Conservation (phyloP, 1,284 basidiomycete species). For the Marasmius oreades region DNA sequence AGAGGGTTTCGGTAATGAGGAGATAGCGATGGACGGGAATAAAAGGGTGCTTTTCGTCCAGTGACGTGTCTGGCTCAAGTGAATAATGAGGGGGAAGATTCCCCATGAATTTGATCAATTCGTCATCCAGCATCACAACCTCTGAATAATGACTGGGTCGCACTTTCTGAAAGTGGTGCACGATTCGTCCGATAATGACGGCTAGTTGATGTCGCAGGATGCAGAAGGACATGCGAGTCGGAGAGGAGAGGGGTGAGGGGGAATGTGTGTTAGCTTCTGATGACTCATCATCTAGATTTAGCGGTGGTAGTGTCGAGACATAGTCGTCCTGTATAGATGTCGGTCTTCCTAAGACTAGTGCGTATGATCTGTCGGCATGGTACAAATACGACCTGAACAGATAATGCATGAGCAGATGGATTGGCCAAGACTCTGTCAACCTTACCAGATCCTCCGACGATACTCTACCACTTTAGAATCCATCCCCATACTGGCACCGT, state of each 20-base stretch:
- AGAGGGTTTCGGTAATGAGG: slow-evolving; percentile 77
- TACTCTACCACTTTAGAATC: slow-evolving; percentile 84
- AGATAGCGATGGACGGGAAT: slow-evolving; percentile 75
- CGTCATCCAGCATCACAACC: slow-evolving; percentile 81
- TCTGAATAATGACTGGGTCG: slow-evolving; percentile 83
- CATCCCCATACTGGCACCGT: slow-evolving; percentile 80
- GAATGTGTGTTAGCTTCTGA: slow-evolving; percentile 38
- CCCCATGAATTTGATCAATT: slow-evolving; percentile 76
- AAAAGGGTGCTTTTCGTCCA: slow-evolving; percentile 64
- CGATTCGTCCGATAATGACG: slow-evolving; percentile 85
- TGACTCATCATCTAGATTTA: slow-evolving; percentile 77
- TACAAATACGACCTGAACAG: slow-evolving; percentile 79
- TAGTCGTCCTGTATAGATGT: slow-evolving; percentile 87
- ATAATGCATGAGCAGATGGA: slow-evolving; percentile 8
- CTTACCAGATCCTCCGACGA: slow-evolving; percentile 83
- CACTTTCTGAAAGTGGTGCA: slow-evolving; percentile 94
- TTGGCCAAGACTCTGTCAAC: neutral
- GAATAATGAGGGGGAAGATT: slow-evolving; percentile 76
- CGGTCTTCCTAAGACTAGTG: slow-evolving; percentile 88
- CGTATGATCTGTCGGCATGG: slow-evolving; percentile 89
- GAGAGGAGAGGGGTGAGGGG: slow-evolving; percentile 58
- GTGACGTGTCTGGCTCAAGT: slow-evolving; percentile 73
- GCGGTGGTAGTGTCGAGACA: slow-evolving; percentile 78
- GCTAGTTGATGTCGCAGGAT: slow-evolving; percentile 85
- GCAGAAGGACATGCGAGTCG: slow-evolving; percentile 85